Conservation (phyloP, 768 basidiomycete genomes). For the Mycena metata region DNA sequence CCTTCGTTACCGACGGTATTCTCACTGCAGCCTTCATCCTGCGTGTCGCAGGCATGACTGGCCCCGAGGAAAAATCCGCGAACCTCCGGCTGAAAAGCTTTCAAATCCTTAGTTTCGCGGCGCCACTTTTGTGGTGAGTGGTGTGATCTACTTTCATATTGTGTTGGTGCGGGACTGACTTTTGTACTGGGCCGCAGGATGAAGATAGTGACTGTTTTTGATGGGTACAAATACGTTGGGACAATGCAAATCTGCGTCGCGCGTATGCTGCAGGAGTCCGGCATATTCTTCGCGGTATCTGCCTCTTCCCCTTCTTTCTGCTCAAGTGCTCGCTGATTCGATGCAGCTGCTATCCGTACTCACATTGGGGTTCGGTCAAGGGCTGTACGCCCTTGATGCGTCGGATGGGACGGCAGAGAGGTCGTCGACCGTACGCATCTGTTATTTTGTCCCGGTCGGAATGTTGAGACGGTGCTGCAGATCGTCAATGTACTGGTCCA, state of each 20-base stretch:
- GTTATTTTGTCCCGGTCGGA: neutral
- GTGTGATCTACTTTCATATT: constrained; percentile 54
- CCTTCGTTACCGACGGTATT: constrained; percentile 79
- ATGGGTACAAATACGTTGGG: constrained; percentile 88
- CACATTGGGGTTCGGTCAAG: constrained; percentile 87
- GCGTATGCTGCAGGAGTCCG: constrained; percentile 93
- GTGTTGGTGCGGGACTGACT: neutral
- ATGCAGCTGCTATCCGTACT: constrained; percentile 85
- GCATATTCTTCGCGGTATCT: constrained; percentile 89
- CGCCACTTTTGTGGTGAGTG: constrained; percentile 94
- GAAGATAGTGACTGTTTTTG: constrained; percentile 86
- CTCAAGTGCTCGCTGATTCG: neutral
- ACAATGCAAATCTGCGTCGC: constrained; percentile 95
- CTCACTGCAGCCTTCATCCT: constrained; percentile 81
- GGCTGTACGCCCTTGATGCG: constrained; percentile 90
- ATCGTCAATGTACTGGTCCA: constrained; percentile 82
- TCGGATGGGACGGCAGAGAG: constrained; percentile 84
- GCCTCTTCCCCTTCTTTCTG: constrained; percentile 32
- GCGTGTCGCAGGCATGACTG: constrained; percentile 70
- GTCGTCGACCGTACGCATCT: constrained; percentile 57
- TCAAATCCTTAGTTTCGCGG: constrained; percentile 89
- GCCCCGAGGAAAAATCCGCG: constrained; percentile 50
- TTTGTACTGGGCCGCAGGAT: constrained; percentile 69
- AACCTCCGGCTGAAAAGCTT: constrained; percentile 77
- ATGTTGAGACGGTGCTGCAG: constrained; percentile 47